phyloP scores from a whole-genome alignment of 805 yeast genomes.

The Lipomyces yamadae region DNA sequence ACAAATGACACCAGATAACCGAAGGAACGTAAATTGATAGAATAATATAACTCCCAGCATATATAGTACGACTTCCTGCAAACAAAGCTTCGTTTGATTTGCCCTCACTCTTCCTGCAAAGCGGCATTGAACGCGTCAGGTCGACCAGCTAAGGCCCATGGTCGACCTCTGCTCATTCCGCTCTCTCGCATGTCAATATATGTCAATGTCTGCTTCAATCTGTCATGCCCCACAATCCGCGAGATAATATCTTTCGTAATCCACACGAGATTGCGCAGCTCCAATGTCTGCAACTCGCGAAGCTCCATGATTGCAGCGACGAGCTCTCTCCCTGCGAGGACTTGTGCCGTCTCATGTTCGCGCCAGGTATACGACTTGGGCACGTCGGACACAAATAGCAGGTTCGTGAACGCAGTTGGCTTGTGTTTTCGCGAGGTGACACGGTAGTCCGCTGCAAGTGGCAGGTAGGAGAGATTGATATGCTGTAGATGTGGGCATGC shows the following conservation, averaged over 20 bases:
- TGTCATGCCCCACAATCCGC: constrained; percentile 42
- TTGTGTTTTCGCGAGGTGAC: constrained; percentile 34
- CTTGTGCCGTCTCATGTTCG: constrained; percentile 40
- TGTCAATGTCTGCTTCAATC: constrained; percentile 42
- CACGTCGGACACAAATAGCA: constrained; percentile 48
- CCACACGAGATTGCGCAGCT: constrained; percentile 56
- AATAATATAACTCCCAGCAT: not conserved
- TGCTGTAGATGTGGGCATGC: constrained; percentile 64
- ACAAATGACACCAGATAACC: not conserved
- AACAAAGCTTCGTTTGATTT: not conserved
- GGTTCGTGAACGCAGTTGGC: constrained; percentile 33
- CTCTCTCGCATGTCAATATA: constrained; percentile 37
- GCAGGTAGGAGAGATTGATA: constrained; percentile 64
- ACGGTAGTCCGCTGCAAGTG: constrained; percentile 70
- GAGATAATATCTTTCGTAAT: constrained; percentile 48
- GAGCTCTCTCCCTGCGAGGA: constrained; percentile 40
- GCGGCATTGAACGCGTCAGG: constrained; percentile 11
- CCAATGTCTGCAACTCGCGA: constrained; percentile 48
- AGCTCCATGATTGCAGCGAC: constrained; percentile 42
- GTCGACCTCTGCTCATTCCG: constrained; percentile 34
- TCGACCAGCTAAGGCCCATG: constrained; percentile 35
- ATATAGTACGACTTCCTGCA: not conserved
- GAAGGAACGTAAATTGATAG: not conserved
- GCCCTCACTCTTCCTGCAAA: not conserved
- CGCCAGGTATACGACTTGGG: constrained; percentile 43